Base-by-base conservation (phyloP, 768 basidiomycete genomes). In the Boletellus emodensis region DNA sequence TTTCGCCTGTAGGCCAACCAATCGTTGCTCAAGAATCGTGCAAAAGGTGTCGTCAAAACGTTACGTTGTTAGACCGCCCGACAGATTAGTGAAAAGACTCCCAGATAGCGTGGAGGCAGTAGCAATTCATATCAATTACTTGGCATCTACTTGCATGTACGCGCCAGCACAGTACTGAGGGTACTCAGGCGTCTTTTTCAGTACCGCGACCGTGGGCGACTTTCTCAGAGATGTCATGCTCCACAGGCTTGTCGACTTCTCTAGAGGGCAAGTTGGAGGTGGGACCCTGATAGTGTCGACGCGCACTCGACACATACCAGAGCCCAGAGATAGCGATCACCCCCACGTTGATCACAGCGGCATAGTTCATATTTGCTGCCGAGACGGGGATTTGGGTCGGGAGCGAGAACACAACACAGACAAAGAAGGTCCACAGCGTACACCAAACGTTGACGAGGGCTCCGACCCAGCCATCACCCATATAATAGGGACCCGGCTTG, bases 401-500 rank as follows among this genome's bases (percentile, higher is more conserved):
- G 45, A 82, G 66, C 18, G 75, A 72, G 56, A 80, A 78, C 38
- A 80, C 66, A 36, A 79, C 68, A 43, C 62, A 67, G 14, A 78
- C 72, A 57, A 78, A 78, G 13, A 66, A 54, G 41, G 75, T 74
- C 76, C 76, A 78, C 7, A 66, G 34, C 24, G 76, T 68, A 52
- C 78, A 79, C 56, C 65, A 74, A 30, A 73, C 42, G 52, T 81
- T 81, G 46, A 67, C 66, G 12, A 67, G 59, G 65, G 68, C 70
- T 0, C 79, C 79, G 12, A 80, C 53, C 51, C 69, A 55, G 2
- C 79, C 78, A 45, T 75, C 71, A 20, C 80, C 76, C 73, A 83
- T 73, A 66, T 80, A 82, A 64, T 79, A 83, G 14, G 82, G 82
- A 8, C 82, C 82, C 0, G 82, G 82, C 35, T 70, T 73, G 71